Conservation (phyloP, 495 filamentous ascomycete species). For the Cenococcum geophilum region DNA sequence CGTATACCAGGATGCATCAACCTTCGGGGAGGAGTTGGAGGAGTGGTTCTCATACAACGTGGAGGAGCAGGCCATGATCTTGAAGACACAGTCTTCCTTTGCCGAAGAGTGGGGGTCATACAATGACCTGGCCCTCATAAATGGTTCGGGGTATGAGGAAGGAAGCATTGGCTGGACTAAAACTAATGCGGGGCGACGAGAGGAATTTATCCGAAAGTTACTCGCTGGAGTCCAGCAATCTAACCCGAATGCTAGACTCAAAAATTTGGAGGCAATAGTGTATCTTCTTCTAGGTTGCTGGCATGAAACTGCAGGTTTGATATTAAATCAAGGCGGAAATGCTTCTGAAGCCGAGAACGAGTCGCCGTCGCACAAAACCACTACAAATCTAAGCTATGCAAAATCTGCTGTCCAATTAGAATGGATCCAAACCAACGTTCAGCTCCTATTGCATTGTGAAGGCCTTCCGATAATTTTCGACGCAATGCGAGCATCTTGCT, state of each 20-base stretch:
- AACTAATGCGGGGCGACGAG: conserved; percentile 36
- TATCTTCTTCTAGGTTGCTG: conserved; percentile 75
- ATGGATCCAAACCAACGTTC: conserved; percentile 35
- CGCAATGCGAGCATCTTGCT: conserved; percentile 16
- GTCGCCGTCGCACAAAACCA: background rate
- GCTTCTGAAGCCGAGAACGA: conserved; percentile 3
- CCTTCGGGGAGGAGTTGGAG: conserved; percentile 80
- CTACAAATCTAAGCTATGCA: conserved; percentile 7
- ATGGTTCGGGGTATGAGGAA: conserved; percentile 33
- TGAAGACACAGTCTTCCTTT: conserved; percentile 65
- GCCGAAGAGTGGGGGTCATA: conserved; percentile 56
- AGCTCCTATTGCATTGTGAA: conserved; percentile 27
- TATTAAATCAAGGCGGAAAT: background rate
- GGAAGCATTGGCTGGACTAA: conserved; percentile 47
- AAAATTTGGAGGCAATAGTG: conserved; percentile 63
- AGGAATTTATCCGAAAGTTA: conserved; percentile 32
- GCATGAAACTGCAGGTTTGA: conserved; percentile 60
- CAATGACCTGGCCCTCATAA: conserved; percentile 33
- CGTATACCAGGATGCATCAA: conserved; percentile 74
- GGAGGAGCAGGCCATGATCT: conserved; percentile 62
- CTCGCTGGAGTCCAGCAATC: conserved; percentile 14
- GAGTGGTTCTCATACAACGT: conserved; percentile 93
- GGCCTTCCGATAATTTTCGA: conserved; percentile 32
- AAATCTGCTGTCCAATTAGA: conserved; percentile 34
- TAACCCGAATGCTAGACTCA: conserved; percentile 29